Base-by-base conservation (phyloP, 192 early-diverging fungal genomes). In the Kappamyces sp. region DNA sequence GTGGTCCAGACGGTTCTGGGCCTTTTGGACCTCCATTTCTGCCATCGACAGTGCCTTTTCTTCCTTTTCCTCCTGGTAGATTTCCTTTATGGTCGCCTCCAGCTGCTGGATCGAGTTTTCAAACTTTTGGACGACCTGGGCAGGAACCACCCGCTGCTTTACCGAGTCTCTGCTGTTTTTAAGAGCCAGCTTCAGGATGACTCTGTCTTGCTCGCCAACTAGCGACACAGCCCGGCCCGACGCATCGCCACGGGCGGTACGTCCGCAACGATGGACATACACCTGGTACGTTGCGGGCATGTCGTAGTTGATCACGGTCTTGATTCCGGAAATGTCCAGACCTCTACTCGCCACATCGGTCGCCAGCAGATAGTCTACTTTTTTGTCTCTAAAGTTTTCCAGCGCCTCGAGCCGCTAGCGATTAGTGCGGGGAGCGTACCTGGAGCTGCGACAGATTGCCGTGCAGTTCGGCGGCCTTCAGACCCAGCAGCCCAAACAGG, bases 261-360 rank as follows among this genome's bases (percentile, higher is more conserved):
- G 84, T 53, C 95, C 95, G 35, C 93, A 88, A 59, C 96, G 76
- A 69, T 99, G 96, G 36, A 96, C 79, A 68, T 99, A 99, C 61
- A 91, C 88, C 32, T 81, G 72, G 69, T 92, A 94, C 65, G 84
- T 86, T 39, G 80, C 84, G 7, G 96, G 96, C 91, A 98, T 96
- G 49, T 95, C 91, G 72, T 90, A 96, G 76, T 99, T 97, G 73
- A 99, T 97, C 47, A 99, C 94, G 2, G 91, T 93, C 47, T 94
- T 86, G 60, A 99, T 88, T 9, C 93, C 94, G 64, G 86, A 84
- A 65, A 99, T 95, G 72, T 99, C 96, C 36, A 99, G 79, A 72
- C 96, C 96, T 69, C 96, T 83, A 4, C 91, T 87, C 3, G 96
- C 96, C 35, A 99, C 70, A 80, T 99, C 93, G 0, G 96, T 99